Evolutionary conservation across 495 filamentous ascomycete species (phyloP).

Genomic region (Aspergillus cavernicola): DNA sequence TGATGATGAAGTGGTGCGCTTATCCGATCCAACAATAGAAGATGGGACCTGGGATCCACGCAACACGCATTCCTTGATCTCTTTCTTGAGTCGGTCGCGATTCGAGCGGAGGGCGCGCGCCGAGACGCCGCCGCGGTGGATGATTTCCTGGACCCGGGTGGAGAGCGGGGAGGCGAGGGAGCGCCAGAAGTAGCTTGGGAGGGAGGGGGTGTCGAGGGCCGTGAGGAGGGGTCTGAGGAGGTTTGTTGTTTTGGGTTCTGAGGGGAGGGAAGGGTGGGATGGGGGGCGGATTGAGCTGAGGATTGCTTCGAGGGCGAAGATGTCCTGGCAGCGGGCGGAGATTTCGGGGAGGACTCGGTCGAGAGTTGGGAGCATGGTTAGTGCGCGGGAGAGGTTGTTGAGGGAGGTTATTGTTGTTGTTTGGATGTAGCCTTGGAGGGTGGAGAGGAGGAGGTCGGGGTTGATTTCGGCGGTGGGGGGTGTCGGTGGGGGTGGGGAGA

Average conservation of each 20-base stretch:
- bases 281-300: conserved; percentile 65
- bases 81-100: conserved; percentile 67
- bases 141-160: conserved; percentile 74
- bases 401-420: conserved; percentile 70
- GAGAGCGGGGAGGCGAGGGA: conserved; percentile 75
- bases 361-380: conserved; percentile 76
- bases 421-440: conserved; percentile 77
- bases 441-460: conserved; percentile 68
- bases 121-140: conserved; percentile 74
- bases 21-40: conserved; percentile 37
- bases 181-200: conserved; percentile 90
- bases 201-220: conserved; percentile 79
- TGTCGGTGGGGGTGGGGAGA: conserved; percentile 55
- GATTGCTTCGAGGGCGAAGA: conserved; percentile 79
- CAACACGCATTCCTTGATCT: conserved; percentile 79
- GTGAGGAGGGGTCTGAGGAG: conserved; percentile 70
- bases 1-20: conserved; percentile 13
- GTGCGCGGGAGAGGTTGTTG: conserved; percentile 62
- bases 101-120: conserved; percentile 77
- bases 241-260: conserved; percentile 34
- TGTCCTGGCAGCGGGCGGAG: conserved; percentile 80
- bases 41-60: conserved; percentile 63
- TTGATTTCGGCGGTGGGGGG: conserved; percentile 27
- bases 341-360: conserved; percentile 81
- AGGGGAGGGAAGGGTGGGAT: conserved; percentile 56